Evolutionary conservation across 177 flowering plant species (phyloP).

Genomic region (Vitis hybrid): DNA sequence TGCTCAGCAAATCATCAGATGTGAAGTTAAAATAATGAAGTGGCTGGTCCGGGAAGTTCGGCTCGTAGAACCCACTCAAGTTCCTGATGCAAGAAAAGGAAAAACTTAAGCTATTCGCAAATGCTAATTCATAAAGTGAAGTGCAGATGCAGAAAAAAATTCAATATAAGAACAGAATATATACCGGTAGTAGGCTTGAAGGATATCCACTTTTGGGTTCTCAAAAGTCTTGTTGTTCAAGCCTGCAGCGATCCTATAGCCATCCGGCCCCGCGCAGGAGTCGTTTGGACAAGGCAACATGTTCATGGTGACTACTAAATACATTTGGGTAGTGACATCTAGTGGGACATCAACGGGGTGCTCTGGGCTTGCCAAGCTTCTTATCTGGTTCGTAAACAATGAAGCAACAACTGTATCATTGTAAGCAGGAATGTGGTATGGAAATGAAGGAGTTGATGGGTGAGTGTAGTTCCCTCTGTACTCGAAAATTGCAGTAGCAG

Average conservation of each 20-base stretch:
- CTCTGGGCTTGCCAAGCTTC: slow-evolving; percentile 17
- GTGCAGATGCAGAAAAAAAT: no score
- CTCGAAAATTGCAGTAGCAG: no score
- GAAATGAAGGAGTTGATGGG: slow-evolving; percentile 13
- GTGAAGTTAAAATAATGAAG: slow-evolving; percentile 12
- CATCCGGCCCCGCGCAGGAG: slow-evolving; percentile 1
- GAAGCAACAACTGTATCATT: slow-evolving; percentile 16
- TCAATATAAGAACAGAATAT: background rate
- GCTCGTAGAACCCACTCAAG: background rate
- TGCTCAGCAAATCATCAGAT: background rate
- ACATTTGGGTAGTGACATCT: slow-evolving; percentile 6
- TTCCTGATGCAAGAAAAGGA: background rate
- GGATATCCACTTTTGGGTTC: background rate
- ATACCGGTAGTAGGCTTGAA: slow-evolving; percentile 14
- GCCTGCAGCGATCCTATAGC: background rate
- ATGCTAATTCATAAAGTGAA: no score
- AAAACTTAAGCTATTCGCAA: no score
- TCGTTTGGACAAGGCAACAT: background rate
- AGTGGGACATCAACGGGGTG: slow-evolving; percentile 15
- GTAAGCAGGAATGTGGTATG: slow-evolving; percentile 16
- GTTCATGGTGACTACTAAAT: background rate
- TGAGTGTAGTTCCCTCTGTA: background rate
- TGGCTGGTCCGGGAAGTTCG: slow-evolving; percentile 3
- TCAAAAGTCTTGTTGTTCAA: slow-evolving; percentile 15
- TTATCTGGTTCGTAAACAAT: slow-evolving; percentile 7